Base-by-base conservation (phyloP, 306 rosid species). In the Pachyrhizus erosus region DNA sequence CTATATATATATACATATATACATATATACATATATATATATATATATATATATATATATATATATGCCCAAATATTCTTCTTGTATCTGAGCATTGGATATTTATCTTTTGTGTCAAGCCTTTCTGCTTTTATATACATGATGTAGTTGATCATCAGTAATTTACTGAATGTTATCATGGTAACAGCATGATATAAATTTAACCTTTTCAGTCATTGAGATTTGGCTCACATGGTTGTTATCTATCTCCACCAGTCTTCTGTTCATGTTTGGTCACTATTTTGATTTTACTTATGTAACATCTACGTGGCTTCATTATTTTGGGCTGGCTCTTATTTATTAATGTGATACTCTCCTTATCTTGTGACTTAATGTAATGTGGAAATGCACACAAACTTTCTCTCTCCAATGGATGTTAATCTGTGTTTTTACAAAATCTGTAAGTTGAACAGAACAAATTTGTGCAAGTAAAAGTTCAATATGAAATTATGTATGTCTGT, bases 81-180 rank as follows among this genome's bases (percentile, higher is more conserved):
- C 17, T 12, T 66, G 23, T 61, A 27, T 42, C 33, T 52, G 62
- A 33, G 57, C 31, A n/a, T 18, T 61, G 81, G 34, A 5, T 21
- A 71, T 76, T 54, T 21, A 52, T 72, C 77, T 84, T 76, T 57
- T 67, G 73, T 61, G 10, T 87, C 75, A 72, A 40, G 64, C 79
- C 76, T 75, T 46, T 70, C 39, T 77, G 24, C 24, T 31, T 55
- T 75, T 31, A 31, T 3, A 13, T 73, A 17, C 57, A 46, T 33
- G 34, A 34, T 76, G 23, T 60, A 29, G 57, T 29, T 39, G 27
- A 24, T 83, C 75, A 37, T 24, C 26, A 26, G 77, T 45, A 70
- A 77, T 46, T 34, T 17, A 49, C 60, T 10, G 18, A 70, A 34
- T 48, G 64, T 48, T 57, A 31, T 76, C 42, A 21, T 58, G 42